These are phyloP conservation scores for Endoconidiophora polonica DNA, from an alignment of 2,329 filamentous ascomycete genomes.

Conservation along the genomic window DNA sequence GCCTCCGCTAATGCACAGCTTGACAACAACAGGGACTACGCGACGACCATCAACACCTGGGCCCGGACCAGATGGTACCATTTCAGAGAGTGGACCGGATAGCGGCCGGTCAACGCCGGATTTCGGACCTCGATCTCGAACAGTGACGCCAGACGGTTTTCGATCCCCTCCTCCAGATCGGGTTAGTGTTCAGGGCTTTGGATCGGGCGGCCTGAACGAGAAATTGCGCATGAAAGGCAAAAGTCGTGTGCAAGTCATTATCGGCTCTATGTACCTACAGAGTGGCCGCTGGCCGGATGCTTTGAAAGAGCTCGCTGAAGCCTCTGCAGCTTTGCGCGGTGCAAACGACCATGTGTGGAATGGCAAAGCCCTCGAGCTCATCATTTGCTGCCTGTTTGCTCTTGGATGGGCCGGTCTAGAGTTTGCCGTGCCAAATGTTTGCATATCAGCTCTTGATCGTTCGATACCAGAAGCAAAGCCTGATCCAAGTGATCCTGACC, in stretches of 20 bases:
- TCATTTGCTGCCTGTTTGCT: conserved; percentile 66
- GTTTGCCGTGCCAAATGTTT: conserved; percentile 54
- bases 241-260: conserved; percentile 59
- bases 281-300: conserved; percentile 84
- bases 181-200: conserved; percentile 56
- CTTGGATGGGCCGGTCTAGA: conserved; percentile 71
- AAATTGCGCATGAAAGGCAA: conserved; percentile 66
- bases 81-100: conserved; percentile 21
- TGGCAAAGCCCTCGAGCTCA: conserved; percentile 81
- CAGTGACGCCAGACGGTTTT: conserved; percentile 27
- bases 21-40: conserved; percentile 27
- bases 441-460: conserved; percentile 34
- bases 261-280: conserved; percentile 75
- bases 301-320: conserved; percentile 65
- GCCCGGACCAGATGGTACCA: conserved; percentile 17
- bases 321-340: conserved; percentile 57
- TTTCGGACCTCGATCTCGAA: conserved; percentile 17
- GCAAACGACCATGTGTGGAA: conserved; percentile 94
- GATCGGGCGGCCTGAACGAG: conserved; percentile 54
- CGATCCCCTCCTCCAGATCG: conserved; percentile 36
- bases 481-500: conserved; percentile 22
- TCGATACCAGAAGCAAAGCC: conserved; percentile 23
- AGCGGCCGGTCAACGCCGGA: conserved; percentile 30
- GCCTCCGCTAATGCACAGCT: conserved; percentile 41
- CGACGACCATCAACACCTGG: conserved; percentile 34